Percentiles rank a stretch among this genome's conserved stretches.
Conservation (phyloP, 2,329 filamentous ascomycete species). For the Mariannaea sp. region DNA sequence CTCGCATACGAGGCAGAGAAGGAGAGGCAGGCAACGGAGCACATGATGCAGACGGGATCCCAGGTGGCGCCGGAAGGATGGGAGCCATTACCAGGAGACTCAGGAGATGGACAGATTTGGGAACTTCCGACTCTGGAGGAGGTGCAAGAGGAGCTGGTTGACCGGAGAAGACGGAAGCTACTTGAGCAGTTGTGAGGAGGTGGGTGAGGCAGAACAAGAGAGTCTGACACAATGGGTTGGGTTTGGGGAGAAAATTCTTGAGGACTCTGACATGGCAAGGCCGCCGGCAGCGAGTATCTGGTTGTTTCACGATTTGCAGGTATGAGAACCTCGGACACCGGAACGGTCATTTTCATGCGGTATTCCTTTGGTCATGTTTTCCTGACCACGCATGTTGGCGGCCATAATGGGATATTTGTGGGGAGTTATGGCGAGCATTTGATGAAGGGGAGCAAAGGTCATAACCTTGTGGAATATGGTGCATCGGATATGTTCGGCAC, state of each 20-base stretch:
- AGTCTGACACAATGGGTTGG: not conserved
- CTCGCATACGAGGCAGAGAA: slow-evolving; percentile 81
- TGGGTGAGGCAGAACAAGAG: not conserved
- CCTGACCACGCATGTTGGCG: no score
- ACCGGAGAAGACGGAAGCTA: slow-evolving; percentile 79
- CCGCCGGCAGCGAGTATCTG: no score
- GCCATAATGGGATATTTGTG: no score
- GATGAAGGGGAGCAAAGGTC: not conserved
- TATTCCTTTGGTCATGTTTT: no score
- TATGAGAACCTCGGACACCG: no score
- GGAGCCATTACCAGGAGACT: slow-evolving; percentile 86
- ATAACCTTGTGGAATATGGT: not conserved
- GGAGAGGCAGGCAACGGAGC: slow-evolving; percentile 79
- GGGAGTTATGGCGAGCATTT: no score
- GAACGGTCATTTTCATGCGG: no score
- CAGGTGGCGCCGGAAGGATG: slow-evolving; percentile 69
- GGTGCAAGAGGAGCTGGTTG: slow-evolving; percentile 91
- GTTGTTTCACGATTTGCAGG: no score
- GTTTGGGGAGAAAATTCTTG: not conserved
- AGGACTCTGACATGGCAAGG: not conserved
- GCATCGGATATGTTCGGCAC: slow-evolving; percentile 1
- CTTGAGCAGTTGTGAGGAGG: slow-evolving; percentile 73
- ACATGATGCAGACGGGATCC: slow-evolving; percentile 63
- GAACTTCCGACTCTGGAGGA: slow-evolving; percentile 84
- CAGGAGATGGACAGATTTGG: slow-evolving; percentile 82